Evolutionary conservation across 2,329 filamentous ascomycete genomes (phyloP).

Genomic region (Plenodomus tracheiphilus): DNA sequence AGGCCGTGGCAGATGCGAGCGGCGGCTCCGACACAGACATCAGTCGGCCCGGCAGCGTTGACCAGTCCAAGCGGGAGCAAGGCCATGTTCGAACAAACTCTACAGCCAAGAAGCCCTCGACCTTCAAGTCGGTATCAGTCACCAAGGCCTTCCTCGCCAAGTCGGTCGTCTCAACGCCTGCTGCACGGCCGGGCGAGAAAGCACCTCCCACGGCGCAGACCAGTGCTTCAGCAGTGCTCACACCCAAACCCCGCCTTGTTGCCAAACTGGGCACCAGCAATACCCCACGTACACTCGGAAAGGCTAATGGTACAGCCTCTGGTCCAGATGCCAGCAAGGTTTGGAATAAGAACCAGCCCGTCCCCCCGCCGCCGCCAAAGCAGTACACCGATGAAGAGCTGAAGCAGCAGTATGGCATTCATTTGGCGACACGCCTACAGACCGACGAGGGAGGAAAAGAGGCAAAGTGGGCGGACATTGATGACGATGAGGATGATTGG

Average conservation of each 20-base stretch:
- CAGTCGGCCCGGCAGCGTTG: constrained; percentile 59
- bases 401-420: constrained; percentile 81
- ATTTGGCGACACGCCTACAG: constrained; percentile 77
- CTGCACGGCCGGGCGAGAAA: constrained; percentile 60
- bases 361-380: constrained; percentile 70
- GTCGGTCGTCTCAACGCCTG: constrained; percentile 57
- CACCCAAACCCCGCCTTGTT: constrained; percentile 71
- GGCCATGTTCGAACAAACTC: constrained; percentile 62
- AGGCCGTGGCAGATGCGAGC: constrained; percentile 67
- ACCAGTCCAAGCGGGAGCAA: constrained; percentile 60
- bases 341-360: constrained; percentile 89
- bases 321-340: constrained; percentile 74
- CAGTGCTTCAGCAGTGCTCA: constrained; percentile 54
- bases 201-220: constrained; percentile 47
- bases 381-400: constrained; percentile 86
- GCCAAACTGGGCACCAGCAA: constrained; percentile 71
- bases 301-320: constrained; percentile 61
- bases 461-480: constrained; percentile 86
- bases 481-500: constrained; percentile 88
- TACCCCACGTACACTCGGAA: constrained; percentile 55
- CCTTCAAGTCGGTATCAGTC: constrained; percentile 84
- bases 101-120: constrained; percentile 69
- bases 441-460: constrained; percentile 73
- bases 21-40: constrained; percentile 78
- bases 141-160: constrained; percentile 87